Base-by-base conservation (phyloP, 2,329 filamentous ascomycete species). In the Graphiopsis chlorocephala region DNA sequence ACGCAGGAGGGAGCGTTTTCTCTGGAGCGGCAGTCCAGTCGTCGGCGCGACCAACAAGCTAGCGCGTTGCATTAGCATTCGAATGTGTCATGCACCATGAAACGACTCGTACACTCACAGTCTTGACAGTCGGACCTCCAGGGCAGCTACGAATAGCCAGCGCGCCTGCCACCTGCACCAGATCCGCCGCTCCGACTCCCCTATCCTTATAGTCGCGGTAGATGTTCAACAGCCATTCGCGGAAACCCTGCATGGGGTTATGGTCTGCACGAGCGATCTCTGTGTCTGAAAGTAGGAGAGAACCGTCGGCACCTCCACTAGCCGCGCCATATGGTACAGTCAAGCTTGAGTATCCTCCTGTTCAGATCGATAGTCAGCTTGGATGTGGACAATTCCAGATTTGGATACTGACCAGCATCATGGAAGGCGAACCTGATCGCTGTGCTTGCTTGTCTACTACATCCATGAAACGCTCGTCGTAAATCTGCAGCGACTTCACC, bases 11-110 rank as follows among this genome's bases (percentile, higher is more conserved):
- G 11, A 86, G 78, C 42, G 80, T 77, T 5, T 79, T 80, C 3
- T 75, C 72, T 0, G 81, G 80, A 0, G 78, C 77, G 2, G 80
- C 74, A 6, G 68, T 70, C 17, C 72, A 70, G 55, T 78, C 75
- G 68, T 86, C 83, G 25, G 71, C 75, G 60, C 84, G 78, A 29
- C 84, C 83, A 8, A 83, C 78, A 65, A 82, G 79, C 79, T 20
- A 6, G 8, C 31, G 4, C 31, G 31, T 35, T 35, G 5, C 31
- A 47, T 20, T 14, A 20, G 29, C 15, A 38, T 23, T 7, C 28
- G 20, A 12, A 47, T 2, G 2, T 47, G 42, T 47, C 2, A 25
- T 47, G n/a, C 12, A 15, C 12, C 31, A 15, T n/a, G 17, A 3
- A 23, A 23, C 4, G 7, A 2, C 17, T 4, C 5, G 42, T 5